Evolutionary conservation across 305 asterid genomes (phyloP).

Genomic region (Euphrasia arctica): DNA sequence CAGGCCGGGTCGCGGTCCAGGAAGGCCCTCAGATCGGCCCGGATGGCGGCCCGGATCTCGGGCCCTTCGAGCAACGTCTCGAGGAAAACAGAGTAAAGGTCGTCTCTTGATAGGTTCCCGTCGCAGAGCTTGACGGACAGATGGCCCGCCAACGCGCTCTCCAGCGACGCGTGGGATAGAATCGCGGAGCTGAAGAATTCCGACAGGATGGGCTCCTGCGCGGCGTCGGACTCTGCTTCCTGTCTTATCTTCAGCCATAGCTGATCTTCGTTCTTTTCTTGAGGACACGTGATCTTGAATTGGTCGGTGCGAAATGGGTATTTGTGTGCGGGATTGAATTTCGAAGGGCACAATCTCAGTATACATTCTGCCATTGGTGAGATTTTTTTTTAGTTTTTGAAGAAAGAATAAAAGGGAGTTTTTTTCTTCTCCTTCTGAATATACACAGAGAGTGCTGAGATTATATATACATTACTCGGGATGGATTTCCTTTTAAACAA

Average conservation of each 20-base stretch:
- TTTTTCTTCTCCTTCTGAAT: not conserved
- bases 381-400: not conserved
- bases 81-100: slow-evolving; percentile 33
- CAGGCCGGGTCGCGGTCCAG: slow-evolving; percentile 53
- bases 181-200: slow-evolving; percentile 31
- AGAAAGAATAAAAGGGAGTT: not conserved
- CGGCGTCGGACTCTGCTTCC: slow-evolving; percentile 28
- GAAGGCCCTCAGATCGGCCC: slow-evolving; percentile 39
- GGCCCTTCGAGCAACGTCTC: slow-evolving; percentile 19
- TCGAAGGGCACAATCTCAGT: slow-evolving; percentile 14
- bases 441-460: not conserved
- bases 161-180: slow-evolving; percentile 35
- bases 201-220: slow-evolving; percentile 39
- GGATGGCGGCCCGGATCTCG: slow-evolving; percentile 27
- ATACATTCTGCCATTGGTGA: slow-evolving; percentile 38
- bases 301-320: not conserved
- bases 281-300: slow-evolving; percentile 25
- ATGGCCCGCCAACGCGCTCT: slow-evolving; percentile 37
- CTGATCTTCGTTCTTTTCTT: slow-evolving; percentile 29
- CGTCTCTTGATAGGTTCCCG: slow-evolving; percentile 28
- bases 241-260: slow-evolving; percentile 38
- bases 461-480: too few relatives aligned
- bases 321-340: slow-evolving; percentile 6
- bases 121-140: slow-evolving; percentile 33
- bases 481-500: too few relatives aligned